These are phyloP conservation scores for Fusarium sp. DNA, from an alignment of 2,329 filamentous ascomycete genomes.

Conservation along the genomic window DNA sequence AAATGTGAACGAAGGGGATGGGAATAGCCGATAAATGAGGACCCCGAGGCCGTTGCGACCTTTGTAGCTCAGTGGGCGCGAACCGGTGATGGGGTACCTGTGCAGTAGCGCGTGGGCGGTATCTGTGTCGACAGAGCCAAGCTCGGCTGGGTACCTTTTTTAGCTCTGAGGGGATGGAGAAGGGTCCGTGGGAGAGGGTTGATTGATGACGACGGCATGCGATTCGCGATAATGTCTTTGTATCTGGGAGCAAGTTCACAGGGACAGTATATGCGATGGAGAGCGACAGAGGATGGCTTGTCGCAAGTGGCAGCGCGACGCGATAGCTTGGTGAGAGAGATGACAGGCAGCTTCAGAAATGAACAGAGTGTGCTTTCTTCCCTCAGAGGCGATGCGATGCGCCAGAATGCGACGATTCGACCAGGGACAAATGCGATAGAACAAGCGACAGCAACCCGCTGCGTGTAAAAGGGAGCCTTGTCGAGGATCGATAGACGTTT, in stretches of 20 bases:
- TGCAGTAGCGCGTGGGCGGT: conserved; percentile 35
- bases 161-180: conserved; percentile 31
- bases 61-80: conserved; percentile 36
- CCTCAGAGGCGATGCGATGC: background rate
- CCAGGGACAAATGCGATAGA: conserved; percentile 2
- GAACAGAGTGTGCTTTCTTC: conserved; percentile 16
- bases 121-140: conserved; percentile 19
- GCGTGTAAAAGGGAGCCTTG: background rate
- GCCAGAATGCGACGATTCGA: conserved; percentile 1
- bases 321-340: conserved; percentile 17
- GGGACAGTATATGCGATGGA: conserved; percentile 13
- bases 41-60: conserved; percentile 38
- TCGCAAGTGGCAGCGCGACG: conserved; percentile 28
- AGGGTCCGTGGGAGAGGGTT: conserved; percentile 8
- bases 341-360: background rate
- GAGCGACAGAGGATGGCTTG: background rate
- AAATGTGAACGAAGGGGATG: conserved; percentile 29
- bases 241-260: conserved; percentile 11
- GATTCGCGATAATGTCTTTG: conserved; percentile 23
- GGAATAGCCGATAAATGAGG: conserved; percentile 36
- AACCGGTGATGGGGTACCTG: conserved; percentile 33
- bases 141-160: conserved; percentile 24
- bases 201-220: conserved; percentile 25
- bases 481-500: conserved; percentile 37
- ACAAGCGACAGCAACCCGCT: background rate